Evolutionary conservation across 768 basidiomycete genomes (phyloP).

Genomic region (Lactarius sanguifluus): DNA sequence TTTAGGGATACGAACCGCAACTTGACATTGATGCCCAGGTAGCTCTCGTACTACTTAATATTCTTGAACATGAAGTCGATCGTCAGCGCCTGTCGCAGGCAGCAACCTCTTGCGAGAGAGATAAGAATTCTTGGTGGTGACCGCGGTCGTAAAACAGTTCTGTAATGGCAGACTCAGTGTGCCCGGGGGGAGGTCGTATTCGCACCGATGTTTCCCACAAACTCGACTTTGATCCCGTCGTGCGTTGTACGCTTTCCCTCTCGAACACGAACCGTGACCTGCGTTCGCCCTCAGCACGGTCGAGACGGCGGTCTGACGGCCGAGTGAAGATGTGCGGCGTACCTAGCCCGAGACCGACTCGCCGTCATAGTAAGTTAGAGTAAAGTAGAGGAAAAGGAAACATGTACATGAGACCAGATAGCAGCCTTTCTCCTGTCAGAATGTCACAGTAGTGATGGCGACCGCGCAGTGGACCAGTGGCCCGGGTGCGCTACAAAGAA

Average conservation of each 20-base stretch:
- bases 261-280: slow-evolving; percentile 85
- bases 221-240: slow-evolving; percentile 97
- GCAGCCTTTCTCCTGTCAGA: no score
- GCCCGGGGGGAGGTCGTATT: slow-evolving; percentile 12
- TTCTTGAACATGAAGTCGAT: slow-evolving; percentile 99
- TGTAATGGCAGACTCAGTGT: slow-evolving; percentile 43
- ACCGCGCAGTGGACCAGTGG: no score
- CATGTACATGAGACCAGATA: no score
- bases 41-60: slow-evolving; percentile 94
- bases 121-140: slow-evolving; percentile 97
- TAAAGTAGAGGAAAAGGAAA: no score
- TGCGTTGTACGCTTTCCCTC: slow-evolving; percentile 90
- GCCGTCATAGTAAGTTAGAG: no score
- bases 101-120: slow-evolving; percentile 91
- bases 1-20: slow-evolving; percentile 60
- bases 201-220: slow-evolving; percentile 92
- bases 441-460: no score
- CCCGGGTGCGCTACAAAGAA: no score
- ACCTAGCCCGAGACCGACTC: slow-evolving; percentile 72
- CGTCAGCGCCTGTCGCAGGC: slow-evolving; percentile 94
- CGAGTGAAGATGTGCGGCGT: slow-evolving; percentile 26
- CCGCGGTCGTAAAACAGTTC: slow-evolving; percentile 92
- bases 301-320: no score
- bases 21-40: slow-evolving; percentile 98
- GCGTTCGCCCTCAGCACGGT: neutral